Evolutionary conservation across 129 eudicot genomes (phyloP), one percentile per base, ranked within the genome.

Genomic region (Helichrysum umbraculigerum): DNA sequence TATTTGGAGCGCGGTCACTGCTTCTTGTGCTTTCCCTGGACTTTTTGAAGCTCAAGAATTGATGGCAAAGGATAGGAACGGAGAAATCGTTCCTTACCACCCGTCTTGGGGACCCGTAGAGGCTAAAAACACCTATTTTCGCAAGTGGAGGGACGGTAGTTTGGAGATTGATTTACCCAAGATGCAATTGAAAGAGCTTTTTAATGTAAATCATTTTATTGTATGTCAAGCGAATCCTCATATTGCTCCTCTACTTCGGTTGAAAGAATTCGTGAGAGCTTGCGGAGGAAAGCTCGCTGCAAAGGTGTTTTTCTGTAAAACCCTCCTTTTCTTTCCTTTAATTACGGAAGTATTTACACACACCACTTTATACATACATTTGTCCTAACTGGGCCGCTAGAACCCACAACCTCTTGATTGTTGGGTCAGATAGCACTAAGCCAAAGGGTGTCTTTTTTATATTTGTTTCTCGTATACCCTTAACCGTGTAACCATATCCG

Each of bases 101-200:
- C 19, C 67, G 1, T 29, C 66, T 21, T 61, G 16, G 66, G 35
- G 66, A 29, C 35, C 66, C 37, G 66, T 25, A 11, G 66, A 61
- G 6, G 66, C 66, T 11, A 11, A 61, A 9, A 20, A 14, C 37
- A 61, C 35, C 2, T 0, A 3, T 28, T 7, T 61, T 22, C 33
- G 37, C 17, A 25, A 8, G 66, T 61, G 66, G 66, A 61, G 66
- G 66, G 66, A 61, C 34, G 37, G 66, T 21, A 61, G 66, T 61
- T 22, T 28, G n/a, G 66, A 61, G 33, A 61, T 61, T 61, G 35
- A 61, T 61, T 61, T 61, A 29, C 66, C 37, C 1, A 56, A 15
- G 28, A 56, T 56, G 25, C 61, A 56, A 6, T n/a, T 56, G 25
- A 56, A 60, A 60, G 66, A 60, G 34, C 66, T 60, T 21, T 60